Evolutionary conservation across 148 eudicot species (phyloP).

Genomic region (Persicaria tinctoria): DNA sequence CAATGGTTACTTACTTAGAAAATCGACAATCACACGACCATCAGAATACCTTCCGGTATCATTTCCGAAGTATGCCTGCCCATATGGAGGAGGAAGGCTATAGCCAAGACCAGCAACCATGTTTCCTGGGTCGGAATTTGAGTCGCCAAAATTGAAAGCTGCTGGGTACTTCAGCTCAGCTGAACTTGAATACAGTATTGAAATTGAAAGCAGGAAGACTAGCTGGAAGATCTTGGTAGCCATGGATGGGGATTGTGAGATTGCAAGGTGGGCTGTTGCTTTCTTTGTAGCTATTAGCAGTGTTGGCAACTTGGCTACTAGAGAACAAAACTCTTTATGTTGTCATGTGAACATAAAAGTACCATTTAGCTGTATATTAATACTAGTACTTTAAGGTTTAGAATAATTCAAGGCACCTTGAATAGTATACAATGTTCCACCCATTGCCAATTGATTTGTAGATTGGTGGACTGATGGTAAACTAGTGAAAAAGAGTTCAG

Average conservation of each 20-base stretch:
- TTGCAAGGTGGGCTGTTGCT: slow-evolving; percentile 6
- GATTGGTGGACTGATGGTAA: too few relatives aligned
- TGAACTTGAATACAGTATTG: slow-evolving; percentile 22
- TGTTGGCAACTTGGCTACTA: background rate
- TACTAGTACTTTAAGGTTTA: too few relatives aligned
- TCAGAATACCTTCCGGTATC: slow-evolving; percentile 39
- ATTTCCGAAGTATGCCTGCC: slow-evolving; percentile 35
- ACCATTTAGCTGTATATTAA: too few relatives aligned
- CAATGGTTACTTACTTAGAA: slow-evolving; percentile 27
- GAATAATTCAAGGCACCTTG: too few relatives aligned
- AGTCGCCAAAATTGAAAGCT: slow-evolving; percentile 87
- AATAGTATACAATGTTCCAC: too few relatives aligned
- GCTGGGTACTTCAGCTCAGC: slow-evolving; percentile 70
- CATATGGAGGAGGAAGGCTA: slow-evolving; percentile 33
- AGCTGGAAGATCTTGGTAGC: slow-evolving; percentile 11
- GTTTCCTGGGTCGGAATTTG: slow-evolving; percentile 83
- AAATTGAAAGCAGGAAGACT: background rate
- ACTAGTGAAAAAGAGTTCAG: too few relatives aligned
- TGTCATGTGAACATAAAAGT: background rate
- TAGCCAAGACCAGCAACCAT: slow-evolving; percentile 36
- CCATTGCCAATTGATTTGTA: too few relatives aligned
- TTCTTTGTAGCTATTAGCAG: background rate
- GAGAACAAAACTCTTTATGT: background rate
- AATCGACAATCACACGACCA: slow-evolving; percentile 47
- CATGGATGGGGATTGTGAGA: slow-evolving; percentile 3